Percentiles rank a stretch among this genome's conserved stretches.
These are phyloP conservation scores for Daldinia grandis DNA, from an alignment of 495 filamentous ascomycete species.

Conservation along the genomic window DNA sequence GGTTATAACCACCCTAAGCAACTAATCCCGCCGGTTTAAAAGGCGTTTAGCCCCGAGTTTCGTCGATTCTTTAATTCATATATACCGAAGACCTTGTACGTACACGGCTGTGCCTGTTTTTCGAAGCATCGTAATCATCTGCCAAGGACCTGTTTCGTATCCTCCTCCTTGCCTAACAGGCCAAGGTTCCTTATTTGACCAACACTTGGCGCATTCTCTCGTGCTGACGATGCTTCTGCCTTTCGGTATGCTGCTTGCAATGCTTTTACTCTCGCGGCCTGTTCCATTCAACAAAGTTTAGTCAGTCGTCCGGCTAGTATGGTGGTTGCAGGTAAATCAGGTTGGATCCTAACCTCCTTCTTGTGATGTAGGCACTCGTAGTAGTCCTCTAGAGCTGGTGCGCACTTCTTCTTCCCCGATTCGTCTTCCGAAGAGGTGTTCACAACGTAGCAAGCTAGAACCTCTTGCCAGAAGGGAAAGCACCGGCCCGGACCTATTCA, in stretches of 20 bases:
- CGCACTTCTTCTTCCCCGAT: conserved; percentile 87
- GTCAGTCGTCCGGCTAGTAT: conserved; percentile 17
- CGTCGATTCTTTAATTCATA: conserved; percentile 19
- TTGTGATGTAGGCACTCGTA: conserved; percentile 98
- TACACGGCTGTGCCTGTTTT: conserved; percentile 24
- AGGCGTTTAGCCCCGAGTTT: not conserved
- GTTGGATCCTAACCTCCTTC: conserved; percentile 79
- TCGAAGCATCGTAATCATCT: conserved; percentile 38
- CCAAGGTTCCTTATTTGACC: conserved; percentile 86
- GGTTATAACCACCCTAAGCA: not conserved
- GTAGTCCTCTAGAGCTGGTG: conserved; percentile 92
- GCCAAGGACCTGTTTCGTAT: conserved; percentile 70
- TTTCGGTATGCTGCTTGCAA: conserved; percentile 90
- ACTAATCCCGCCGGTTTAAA: not conserved
- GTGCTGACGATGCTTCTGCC: conserved; percentile 74
- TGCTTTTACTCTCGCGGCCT: conserved; percentile 79
- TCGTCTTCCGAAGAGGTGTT: conserved; percentile 77
- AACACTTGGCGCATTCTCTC: conserved; percentile 75
- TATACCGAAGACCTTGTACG: conserved; percentile 21
- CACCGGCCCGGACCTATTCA: conserved; percentile 82
- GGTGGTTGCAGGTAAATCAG: not conserved
- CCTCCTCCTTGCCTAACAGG: conserved; percentile 80
- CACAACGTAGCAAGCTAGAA: conserved; percentile 88
- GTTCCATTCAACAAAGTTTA: conserved; percentile 21
- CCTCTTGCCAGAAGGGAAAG: conserved; percentile 98